Base-by-base conservation (phyloP, 768 basidiomycete species). In the Pleurotus tuoliensis region DNA sequence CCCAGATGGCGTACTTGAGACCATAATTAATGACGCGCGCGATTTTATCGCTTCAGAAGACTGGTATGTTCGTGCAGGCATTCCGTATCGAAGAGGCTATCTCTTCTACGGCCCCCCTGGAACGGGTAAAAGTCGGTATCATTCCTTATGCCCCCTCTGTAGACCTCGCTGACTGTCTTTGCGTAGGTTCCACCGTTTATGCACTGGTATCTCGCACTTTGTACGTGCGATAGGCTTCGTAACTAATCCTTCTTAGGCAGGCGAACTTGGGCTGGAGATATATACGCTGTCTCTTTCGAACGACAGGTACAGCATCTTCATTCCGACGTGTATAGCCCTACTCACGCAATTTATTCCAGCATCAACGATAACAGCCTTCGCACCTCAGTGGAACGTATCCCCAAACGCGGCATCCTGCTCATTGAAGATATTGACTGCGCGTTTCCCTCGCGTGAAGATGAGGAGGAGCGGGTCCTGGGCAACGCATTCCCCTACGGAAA, bases 241-340 rank as follows among this genome's bases (percentile, higher is more conserved):
- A 9, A 34, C 30, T 34, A 9, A 45, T 13, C 44, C 20, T 44
- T 18, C 2, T 5, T 43, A 75, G 74, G 78, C 78, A 5, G 78
- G 80, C 4, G 90, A 91, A 66, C 75, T 95, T 8, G 82, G 84
- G 3, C 76, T 96, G n/a, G 91, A 94, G 68, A 93, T 96, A 54
- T 94, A 91, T 63, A 72, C 80, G 1, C 63, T 86, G 12, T 82
- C 82, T 0, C 68, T 84, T 0, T 74, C 81, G 0, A 75, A 80
- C 13, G 66, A 69, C 44, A 74, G 73, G 80, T 83, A 63, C 22
- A 74, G 67, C 56, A 39, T 27, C 47, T 41, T 34, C 30, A 11
- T 34, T 11, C 8, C 8, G 11, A 34, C 11, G 7, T 34, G 30
- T 34, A 11, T 34, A 4, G 9, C 11, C 30, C 30, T 34, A 34